Evolutionary conservation across 2,329 filamentous ascomycete genomes (phyloP), one percentile per base, ranked within the genome.

Genomic region (Pseudocercospora fuligena): DNA sequence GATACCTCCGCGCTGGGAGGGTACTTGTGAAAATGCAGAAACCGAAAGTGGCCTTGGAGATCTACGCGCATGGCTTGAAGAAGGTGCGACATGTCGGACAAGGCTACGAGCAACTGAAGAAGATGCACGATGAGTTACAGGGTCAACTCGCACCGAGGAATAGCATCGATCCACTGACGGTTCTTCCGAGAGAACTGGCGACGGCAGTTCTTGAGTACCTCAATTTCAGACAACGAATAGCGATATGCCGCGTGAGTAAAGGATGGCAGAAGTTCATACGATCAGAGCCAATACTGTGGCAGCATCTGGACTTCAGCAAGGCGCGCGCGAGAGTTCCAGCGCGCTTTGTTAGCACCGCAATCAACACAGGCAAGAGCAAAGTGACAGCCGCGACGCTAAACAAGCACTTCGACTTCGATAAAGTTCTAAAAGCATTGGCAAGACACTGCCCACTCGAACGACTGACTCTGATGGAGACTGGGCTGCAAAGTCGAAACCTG

Each of bases 1-100:
- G 87, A 8, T 89, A 89, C 73, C 74, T 89, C 29, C 84, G 86
- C 61, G 84, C 84, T 27, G 86, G 82, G 2, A 84, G 83, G 64
- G 71, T 82, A 7, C 74, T 84, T 12, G 74, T 80, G 59, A 82
- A 81, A 66, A 82, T 84, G 77, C 79, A 81, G 11, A 87, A 85
- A 72, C 74, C 78, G 2, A 80, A 83, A n/a, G 82, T 82, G 25
- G 88, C 88, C 5, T 72, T 86, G 12, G 81, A 83, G 11, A 82
- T 88, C 25, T 89, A 88, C 75, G 80, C 83, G 27, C 84, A 86
- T 73, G 88, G 85, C n/a, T 77, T 89, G 69, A 85, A 84, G 67
- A 81, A 79, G 54, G 78, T 88, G 21, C 78, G 81, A 9, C 73
- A 78, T n/a, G 74, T 78, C 31, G 78, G 82, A 63, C 51, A 69